Evolutionary conservation across 257 asterid species (phyloP).

Genomic region (Solanum peruvianum): DNA sequence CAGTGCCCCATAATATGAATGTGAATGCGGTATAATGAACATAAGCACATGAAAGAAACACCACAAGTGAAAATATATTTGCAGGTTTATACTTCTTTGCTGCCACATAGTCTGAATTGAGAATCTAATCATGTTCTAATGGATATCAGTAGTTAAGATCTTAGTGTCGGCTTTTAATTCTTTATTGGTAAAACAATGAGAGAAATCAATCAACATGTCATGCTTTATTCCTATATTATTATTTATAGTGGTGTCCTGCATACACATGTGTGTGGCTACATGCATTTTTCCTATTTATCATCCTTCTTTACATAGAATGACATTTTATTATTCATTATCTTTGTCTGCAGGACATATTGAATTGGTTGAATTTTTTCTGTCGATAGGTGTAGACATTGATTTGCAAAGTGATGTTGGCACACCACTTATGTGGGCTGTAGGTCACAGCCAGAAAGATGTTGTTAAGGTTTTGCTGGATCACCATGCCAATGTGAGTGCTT

Average conservation of each 20-base stretch:
- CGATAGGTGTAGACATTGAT: conserved; percentile 55
- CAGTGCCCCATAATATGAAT: neutral
- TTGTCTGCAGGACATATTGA: conserved; percentile 63
- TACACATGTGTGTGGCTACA: neutral
- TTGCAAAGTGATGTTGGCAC: conserved; percentile 82
- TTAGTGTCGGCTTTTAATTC: neutral
- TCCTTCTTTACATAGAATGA: neutral
- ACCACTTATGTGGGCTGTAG: conserved; percentile 96
- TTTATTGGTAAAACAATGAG: neutral
- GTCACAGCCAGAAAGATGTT: conserved; percentile 65
- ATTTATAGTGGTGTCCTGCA: neutral
- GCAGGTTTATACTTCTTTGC: neutral
- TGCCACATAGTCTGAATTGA: neutral
- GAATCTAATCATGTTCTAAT: neutral
- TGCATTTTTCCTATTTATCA: neutral
- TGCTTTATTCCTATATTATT: neutral
- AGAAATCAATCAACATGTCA: neutral
- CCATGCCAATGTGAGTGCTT: conserved; percentile 58
- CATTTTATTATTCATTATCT: neutral
- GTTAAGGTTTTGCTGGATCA: conserved; percentile 69
- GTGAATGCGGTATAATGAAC: neutral
- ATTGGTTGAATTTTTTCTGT: conserved; percentile 45
- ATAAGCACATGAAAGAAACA: neutral
- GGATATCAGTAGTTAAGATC: neutral
- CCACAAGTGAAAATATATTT: neutral